A percentile compares a stretch with the other conserved stretches of the same genome.
Conservation (phyloP, 495 filamentous ascomycete species). For the Penicillium verhagenii region DNA sequence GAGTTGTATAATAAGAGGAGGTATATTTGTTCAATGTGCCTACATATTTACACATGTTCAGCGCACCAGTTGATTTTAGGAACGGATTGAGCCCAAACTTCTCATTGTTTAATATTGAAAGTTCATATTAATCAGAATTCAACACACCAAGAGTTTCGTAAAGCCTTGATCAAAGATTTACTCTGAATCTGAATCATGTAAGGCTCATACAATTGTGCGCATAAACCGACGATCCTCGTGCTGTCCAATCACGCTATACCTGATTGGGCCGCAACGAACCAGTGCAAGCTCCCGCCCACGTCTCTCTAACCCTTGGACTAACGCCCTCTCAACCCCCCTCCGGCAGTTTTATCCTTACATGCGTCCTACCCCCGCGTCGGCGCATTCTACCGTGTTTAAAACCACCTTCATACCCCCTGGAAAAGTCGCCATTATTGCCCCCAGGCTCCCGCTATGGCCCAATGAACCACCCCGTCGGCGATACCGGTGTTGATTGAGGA, state of each 20-base stretch:
- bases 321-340: not conserved
- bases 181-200: too few species aligned
- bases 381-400: not conserved
- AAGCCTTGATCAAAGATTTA: too few species aligned
- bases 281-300: not conserved
- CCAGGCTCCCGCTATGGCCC: constrained; percentile 31
- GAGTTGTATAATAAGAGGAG: too few species aligned
- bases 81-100: too few species aligned
- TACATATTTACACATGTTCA: too few species aligned
- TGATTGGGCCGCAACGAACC: not conserved
- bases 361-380: not conserved
- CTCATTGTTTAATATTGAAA: too few species aligned
- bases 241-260: constrained; percentile 2
- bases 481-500: constrained; percentile 28
- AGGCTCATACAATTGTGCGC: too few species aligned
- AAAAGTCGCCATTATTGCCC: constrained; percentile 6
- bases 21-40: too few species aligned
- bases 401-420: not conserved
- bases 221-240: constrained; percentile 2
- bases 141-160: too few species aligned
- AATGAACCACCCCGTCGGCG: constrained; percentile 29
- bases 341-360: constrained; percentile 2
- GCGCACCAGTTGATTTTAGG: too few species aligned
- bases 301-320: not conserved
- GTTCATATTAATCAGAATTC: too few species aligned